Evolutionary conservation across 2,329 filamentous ascomycete genomes (phyloP).

Genomic region (Teratosphaeria viscida): DNA sequence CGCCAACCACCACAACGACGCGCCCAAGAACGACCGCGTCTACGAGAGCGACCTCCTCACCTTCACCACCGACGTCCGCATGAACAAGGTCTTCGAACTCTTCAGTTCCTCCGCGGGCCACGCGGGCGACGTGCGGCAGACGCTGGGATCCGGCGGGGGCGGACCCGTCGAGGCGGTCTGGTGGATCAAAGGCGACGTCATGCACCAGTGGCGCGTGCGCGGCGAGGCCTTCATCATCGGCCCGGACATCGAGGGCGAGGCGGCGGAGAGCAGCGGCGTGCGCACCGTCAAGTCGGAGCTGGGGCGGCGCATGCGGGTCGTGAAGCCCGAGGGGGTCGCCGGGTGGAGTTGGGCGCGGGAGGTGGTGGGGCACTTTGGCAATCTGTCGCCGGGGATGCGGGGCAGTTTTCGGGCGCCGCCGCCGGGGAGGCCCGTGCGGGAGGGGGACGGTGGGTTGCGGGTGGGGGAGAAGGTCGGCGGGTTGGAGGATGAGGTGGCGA

Average conservation of each 20-base stretch:
- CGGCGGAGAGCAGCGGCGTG: slow-evolving; percentile 43
- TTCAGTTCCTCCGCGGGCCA: slow-evolving; percentile 41
- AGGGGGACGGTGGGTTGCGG: slow-evolving; percentile 34
- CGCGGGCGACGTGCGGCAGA: slow-evolving; percentile 33
- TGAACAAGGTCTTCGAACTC: slow-evolving; percentile 71
- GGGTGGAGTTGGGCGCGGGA: slow-evolving; percentile 72
- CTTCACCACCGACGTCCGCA: slow-evolving; percentile 80
- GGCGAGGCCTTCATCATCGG: slow-evolving; percentile 68
- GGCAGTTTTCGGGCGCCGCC: slow-evolving; percentile 54
- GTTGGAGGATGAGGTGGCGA: slow-evolving; percentile 58
- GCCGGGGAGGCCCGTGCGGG: slow-evolving; percentile 36
- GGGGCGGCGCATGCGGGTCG: slow-evolving; percentile 51
- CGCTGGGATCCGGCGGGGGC: slow-evolving; percentile 49
- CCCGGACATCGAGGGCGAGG: slow-evolving; percentile 49
- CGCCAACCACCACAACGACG: slow-evolving; percentile 60
- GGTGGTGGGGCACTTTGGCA: slow-evolving; percentile 81
- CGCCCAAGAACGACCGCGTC: slow-evolving; percentile 56
- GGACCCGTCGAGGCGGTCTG: slow-evolving; percentile 72
- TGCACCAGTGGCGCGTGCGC: slow-evolving; percentile 75
- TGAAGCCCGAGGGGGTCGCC: slow-evolving; percentile 32
- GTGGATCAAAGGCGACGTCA: slow-evolving; percentile 56
- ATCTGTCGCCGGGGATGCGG: slow-evolving; percentile 70
- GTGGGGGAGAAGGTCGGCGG: slow-evolving; percentile 57
- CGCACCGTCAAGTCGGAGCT: slow-evolving; percentile 51
- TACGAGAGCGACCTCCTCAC: slow-evolving; percentile 71